Evolutionary conservation across 1,139 yeast genomes (phyloP).

Genomic region (Pneumocystis jirovecii): DNA sequence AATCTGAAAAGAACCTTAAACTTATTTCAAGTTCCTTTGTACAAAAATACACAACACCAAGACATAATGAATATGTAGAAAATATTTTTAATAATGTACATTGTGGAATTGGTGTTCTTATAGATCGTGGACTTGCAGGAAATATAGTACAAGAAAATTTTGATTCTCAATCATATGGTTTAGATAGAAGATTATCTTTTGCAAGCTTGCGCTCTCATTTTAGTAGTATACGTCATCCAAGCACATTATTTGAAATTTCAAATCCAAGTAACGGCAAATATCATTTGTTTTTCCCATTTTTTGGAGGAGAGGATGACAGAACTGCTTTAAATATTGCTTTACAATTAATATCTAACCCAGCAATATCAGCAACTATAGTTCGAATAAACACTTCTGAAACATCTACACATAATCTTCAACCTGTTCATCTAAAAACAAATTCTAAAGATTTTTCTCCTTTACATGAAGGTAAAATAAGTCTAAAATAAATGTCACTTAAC

Average conservation of each 20-base stretch:
- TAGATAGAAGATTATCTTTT: not conserved
- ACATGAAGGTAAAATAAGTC: not conserved
- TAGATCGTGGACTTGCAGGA: constrained; percentile 2
- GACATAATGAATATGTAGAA: constrained; percentile 3
- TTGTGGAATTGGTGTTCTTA: not conserved
- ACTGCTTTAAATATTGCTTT: constrained; percentile 6
- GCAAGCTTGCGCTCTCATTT: not conserved
- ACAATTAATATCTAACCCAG: constrained; percentile 4
- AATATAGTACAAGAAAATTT: constrained; percentile 6
- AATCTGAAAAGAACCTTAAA: constrained; percentile 7
- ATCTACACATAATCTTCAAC: not conserved
- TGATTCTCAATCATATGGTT: not conserved
- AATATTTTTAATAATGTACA: not conserved
- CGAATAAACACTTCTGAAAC: not conserved
- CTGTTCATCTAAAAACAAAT: not conserved
- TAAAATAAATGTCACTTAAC: not conserved
- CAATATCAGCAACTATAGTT: constrained; percentile 10
- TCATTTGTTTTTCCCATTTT: constrained; percentile 10
- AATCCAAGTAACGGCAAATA: constrained; percentile 3
- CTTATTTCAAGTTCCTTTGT: constrained; percentile 4
- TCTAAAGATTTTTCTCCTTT: not conserved
- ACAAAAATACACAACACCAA: constrained; percentile 2
- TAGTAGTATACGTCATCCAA: not conserved
- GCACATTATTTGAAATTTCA: not conserved
- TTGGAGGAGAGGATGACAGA: constrained; percentile 10